Evolutionary conservation across 352 stramenopile species (phyloP).

Genomic region (Aphanomyces invadans): DNA sequence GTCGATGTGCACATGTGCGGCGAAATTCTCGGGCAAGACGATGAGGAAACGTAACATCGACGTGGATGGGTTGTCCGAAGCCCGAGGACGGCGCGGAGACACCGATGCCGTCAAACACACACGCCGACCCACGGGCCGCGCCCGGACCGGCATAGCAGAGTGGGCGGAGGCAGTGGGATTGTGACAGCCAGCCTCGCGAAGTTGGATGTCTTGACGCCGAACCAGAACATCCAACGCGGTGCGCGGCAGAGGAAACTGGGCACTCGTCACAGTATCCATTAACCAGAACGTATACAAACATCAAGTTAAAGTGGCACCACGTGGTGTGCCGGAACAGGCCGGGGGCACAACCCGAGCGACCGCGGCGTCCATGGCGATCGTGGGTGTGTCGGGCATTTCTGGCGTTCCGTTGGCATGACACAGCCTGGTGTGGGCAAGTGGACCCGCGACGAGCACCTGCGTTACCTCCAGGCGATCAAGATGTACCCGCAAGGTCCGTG

Average conservation of each 20-base stretch:
- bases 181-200: background rate
- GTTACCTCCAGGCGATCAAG: constrained; percentile 65
- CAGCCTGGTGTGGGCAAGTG: constrained; percentile 17
- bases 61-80: too few species aligned
- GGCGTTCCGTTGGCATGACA: background rate
- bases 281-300: background rate
- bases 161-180: too few species aligned
- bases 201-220: background rate
- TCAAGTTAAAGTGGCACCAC: background rate
- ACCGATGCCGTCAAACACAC: too few species aligned
- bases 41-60: too few species aligned
- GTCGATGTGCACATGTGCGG: too few species aligned
- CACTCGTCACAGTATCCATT: background rate
- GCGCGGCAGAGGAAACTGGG: background rate
- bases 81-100: too few species aligned
- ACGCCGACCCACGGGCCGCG: too few species aligned
- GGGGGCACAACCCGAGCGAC: background rate
- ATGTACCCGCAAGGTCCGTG: constrained; percentile 51
- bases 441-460: constrained; percentile 42
- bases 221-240: constrained; percentile 1
- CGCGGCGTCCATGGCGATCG: too few species aligned
- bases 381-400: background rate
- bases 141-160: too few species aligned
- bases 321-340: background rate
- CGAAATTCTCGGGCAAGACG: too few species aligned